Conservation (phyloP, 441 rosid genomes). For the Populus trichocarpa region DNA sequence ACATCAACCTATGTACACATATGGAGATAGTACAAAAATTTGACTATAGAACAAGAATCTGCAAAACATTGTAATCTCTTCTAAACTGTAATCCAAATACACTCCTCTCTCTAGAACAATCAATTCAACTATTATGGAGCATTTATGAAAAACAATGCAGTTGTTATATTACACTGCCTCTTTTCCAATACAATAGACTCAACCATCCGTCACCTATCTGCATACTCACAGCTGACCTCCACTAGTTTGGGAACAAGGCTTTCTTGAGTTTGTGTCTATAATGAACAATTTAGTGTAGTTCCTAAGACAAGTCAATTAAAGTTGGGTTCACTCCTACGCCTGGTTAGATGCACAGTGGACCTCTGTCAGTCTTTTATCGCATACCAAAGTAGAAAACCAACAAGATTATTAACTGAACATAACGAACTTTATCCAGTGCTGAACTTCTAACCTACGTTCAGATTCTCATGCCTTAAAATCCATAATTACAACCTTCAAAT, state of each 20-base stretch:
- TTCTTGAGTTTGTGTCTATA: neutral
- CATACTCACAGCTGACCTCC: neutral
- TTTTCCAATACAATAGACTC: neutral
- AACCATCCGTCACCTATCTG: neutral
- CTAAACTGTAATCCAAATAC: neutral
- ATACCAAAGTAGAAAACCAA: neutral
- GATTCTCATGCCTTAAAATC: neutral
- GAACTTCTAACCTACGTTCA: neutral
- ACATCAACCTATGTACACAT: neutral
- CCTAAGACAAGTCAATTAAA: neutral
- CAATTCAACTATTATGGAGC: neutral
- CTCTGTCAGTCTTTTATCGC: neutral
- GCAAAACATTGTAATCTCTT: neutral
- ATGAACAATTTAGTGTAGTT: neutral
- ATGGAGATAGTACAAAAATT: neutral
- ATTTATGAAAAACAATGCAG: neutral
- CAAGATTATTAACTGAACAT: neutral
- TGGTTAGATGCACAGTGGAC: neutral
- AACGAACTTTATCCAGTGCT: neutral
- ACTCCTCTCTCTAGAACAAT: neutral
- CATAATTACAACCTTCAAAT: neutral
- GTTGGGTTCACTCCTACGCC: neutral
- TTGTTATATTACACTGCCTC: neutral
- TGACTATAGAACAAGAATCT: neutral
- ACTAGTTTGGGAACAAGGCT: neutral